Base-by-base conservation (phyloP, 1,284 basidiomycete genomes). In the Sporisorium scitamineum region DNA sequence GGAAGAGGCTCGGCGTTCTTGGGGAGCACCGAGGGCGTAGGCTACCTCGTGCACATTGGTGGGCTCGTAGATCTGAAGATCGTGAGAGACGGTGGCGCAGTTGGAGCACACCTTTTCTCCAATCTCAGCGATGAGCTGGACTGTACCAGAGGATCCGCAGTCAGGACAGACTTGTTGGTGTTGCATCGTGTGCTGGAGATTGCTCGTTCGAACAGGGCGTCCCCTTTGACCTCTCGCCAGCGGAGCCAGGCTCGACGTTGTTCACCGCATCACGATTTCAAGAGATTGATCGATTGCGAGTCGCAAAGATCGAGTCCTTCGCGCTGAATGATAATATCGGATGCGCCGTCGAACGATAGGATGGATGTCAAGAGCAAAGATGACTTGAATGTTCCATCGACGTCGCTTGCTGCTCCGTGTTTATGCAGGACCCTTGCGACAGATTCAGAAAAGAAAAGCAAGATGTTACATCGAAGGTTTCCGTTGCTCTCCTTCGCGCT, bases 11-110 rank as follows among this genome's bases (percentile, higher is more conserved):
- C 55, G 54, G 5, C 32, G 29, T 3, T 54, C 37, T 14, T 47
- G 24, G 10, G 63, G 53, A 34, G 48, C 60, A 10, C 70, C 70
- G 1, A 72, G 56, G 24, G 60, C 42, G 31, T 63, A 72, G 2
- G 60, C 64, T 20, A 66, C 24, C 7, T 70, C 66, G 41, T 69
- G 48, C 2, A 32, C 27, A 27, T 37, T 54, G 22, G 41, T 61
- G 11, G 71, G 62, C 16, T 70, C 54, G 52, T 74, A 70, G n/a
- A 69, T 16, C 9, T 70, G 60, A 6, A 74, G 51, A 11, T 64
- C 60, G 16, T 65, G 34, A 2, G 55, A 39, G 41, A 74, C 59
- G 4, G 54, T 31, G 14, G 51, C 71, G 44, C 71, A 74, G 7
- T 48, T 18, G 7, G 66, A 54, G 58, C 71, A 74, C 9, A 66